These are phyloP conservation scores for Cyberlindnera xishuangbannaensis DNA, from an alignment of 805 yeast genomes.

Conservation along the genomic window DNA sequence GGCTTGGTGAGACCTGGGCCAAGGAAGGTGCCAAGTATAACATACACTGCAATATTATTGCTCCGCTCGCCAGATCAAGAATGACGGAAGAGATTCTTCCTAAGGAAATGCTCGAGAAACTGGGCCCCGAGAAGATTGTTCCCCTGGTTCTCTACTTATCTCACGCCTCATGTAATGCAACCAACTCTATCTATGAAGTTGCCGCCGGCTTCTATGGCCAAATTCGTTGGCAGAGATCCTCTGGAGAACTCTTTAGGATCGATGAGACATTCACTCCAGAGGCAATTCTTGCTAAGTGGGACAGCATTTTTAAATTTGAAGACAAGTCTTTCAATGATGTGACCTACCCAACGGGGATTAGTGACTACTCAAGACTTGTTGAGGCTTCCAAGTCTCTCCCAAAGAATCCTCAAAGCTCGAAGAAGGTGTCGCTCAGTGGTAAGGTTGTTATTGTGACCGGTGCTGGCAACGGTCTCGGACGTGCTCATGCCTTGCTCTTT, in stretches of 20 bases:
- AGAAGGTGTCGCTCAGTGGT: conserved; percentile 57
- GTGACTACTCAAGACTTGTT: conserved; percentile 62
- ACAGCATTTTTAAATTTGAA: conserved; percentile 57
- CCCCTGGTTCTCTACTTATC: conserved; percentile 81
- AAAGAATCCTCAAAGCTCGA: conserved; percentile 51
- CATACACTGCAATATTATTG: conserved; percentile 80
- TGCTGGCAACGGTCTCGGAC: conserved; percentile 92
- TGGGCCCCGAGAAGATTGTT: conserved; percentile 86
- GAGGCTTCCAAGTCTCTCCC: conserved; percentile 47
- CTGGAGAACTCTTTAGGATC: conserved; percentile 80
- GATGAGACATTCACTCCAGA: conserved; percentile 78
- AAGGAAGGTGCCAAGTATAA: conserved; percentile 87
- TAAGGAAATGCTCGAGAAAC: conserved; percentile 70
- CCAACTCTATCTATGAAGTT: conserved; percentile 79
- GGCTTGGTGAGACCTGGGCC: conserved; percentile 89
- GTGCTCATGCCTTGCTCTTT: conserved; percentile 77
- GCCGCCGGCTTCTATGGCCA: conserved; percentile 94
- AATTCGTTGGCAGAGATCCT: conserved; percentile 90
- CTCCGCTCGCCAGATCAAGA: conserved; percentile 92
- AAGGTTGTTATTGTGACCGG: conserved; percentile 93
- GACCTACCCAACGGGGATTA: conserved; percentile 65
- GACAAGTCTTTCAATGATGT: conserved; percentile 47
- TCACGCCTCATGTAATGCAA: conserved; percentile 55
- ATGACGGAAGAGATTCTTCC: conserved; percentile 93
- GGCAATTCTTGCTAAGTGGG: conserved; percentile 64